Conservation (phyloP, 768 basidiomycete genomes). For the Psilocybe azurescens region DNA sequence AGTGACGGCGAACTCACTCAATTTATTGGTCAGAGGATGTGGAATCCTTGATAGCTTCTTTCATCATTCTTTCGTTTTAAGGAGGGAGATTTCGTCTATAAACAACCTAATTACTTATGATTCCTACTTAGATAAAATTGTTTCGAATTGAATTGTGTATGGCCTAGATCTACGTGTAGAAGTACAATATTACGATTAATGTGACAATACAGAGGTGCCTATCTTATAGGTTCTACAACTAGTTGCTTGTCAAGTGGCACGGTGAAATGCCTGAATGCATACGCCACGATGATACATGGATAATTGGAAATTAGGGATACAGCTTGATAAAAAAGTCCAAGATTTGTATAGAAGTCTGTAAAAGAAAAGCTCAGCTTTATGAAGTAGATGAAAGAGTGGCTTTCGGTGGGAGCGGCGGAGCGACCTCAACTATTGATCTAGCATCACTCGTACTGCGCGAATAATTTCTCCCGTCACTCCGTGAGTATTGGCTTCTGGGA, state of each 20-base stretch:
- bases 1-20: slow-evolving; percentile 57
- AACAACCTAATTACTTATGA: neutral
- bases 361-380: slow-evolving; percentile 11
- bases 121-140: neutral
- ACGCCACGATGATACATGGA: neutral
- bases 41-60: slow-evolving; percentile 52
- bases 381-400: slow-evolving; percentile 7
- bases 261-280: neutral
- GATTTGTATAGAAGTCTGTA: slow-evolving; percentile 1
- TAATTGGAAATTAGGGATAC: slow-evolving; percentile 2
- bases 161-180: neutral
- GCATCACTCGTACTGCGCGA: slow-evolving; percentile 14
- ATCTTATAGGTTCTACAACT: neutral
- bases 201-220: neutral
- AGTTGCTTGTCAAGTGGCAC: neutral
- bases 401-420: slow-evolving; percentile 33
- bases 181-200: slow-evolving; percentile 4
- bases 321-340: neutral
- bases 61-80: neutral
- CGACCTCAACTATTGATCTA: slow-evolving; percentile 17
- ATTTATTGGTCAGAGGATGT: slow-evolving; percentile 72
- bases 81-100: neutral
- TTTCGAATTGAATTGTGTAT: neutral
- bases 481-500: slow-evolving; percentile 23
- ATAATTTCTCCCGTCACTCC: slow-evolving; percentile 31